phyloP scores from a whole-genome alignment of 371 early-diverging fungal species.

The Choanephora cucurbitarum region DNA sequence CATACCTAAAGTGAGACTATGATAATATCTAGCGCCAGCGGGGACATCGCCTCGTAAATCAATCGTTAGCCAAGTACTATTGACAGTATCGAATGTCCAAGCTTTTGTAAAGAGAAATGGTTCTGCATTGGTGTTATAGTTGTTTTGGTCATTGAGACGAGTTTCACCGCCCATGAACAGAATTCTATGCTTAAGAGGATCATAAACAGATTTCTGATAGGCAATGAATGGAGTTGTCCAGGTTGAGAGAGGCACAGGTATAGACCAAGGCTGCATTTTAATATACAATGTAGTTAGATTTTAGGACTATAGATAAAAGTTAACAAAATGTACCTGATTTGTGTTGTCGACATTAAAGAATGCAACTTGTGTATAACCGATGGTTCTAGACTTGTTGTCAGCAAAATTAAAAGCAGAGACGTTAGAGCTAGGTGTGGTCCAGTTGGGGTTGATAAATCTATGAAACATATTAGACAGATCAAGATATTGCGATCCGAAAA shows the following conservation, averaged over 20 bases:
- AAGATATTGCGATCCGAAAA: too few species aligned
- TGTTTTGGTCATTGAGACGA: not conserved
- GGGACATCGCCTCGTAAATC: not conserved
- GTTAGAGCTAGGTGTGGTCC: not conserved
- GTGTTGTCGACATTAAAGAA: not conserved
- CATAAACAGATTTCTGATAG: not conserved
- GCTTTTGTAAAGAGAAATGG: not conserved
- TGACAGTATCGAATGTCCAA: not conserved
- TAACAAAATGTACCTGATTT: not conserved
- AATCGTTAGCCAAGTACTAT: not conserved
- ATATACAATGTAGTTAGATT: too few species aligned
- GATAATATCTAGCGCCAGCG: not conserved
- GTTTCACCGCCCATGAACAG: constrained; percentile 4
- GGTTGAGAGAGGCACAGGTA: not conserved
- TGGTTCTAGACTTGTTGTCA: constrained; percentile 1
- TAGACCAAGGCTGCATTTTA: not conserved
- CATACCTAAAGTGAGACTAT: constrained; percentile 1
- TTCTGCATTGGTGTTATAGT: not conserved
- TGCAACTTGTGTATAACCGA: constrained; percentile 7
- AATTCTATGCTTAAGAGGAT: not conserved
- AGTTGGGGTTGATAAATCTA: not conserved
- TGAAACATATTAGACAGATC: not conserved
- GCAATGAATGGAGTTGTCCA: not conserved
- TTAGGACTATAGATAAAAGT: not conserved
- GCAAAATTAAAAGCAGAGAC: constrained; percentile 1